Conservation (phyloP, 1,284 basidiomycete genomes). For the Phellopilus nigrolimitatus region DNA sequence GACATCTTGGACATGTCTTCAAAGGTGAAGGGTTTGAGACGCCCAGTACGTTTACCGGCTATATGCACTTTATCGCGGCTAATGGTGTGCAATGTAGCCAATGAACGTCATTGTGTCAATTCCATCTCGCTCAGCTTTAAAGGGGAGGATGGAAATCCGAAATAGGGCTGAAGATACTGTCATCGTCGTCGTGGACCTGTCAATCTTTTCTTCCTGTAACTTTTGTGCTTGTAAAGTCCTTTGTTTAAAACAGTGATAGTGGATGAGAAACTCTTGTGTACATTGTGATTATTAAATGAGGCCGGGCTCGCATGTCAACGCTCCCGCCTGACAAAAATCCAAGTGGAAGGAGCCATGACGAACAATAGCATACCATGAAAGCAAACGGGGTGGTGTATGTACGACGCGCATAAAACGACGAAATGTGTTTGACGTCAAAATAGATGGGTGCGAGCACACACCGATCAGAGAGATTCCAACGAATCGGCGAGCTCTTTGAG, state of each 20-base stretch:
- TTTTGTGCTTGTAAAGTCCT: neutral
- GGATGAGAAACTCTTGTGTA: slow-evolving; percentile 2
- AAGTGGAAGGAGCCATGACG: slow-evolving; percentile 5
- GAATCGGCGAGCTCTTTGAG: slow-evolving; percentile 81
- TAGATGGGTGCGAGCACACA: slow-evolving; percentile 7
- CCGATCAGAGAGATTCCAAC: slow-evolving; percentile 76
- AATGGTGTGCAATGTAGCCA: slow-evolving; percentile 38
- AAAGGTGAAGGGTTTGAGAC: slow-evolving; percentile 79
- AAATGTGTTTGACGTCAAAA: neutral
- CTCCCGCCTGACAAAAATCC: neutral
- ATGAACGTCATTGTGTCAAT: slow-evolving; percentile 90
- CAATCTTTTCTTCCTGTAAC: neutral
- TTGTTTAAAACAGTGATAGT: neutral
- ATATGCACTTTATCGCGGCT: slow-evolving; percentile 28
- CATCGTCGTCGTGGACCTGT: neutral
- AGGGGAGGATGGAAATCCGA: slow-evolving; percentile 39
- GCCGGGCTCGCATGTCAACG: neutral
- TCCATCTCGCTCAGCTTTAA: slow-evolving; percentile 82
- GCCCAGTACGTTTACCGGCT: slow-evolving; percentile 47
- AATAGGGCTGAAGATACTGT: slow-evolving; percentile 10
- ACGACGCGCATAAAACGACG: neutral
- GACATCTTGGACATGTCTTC: slow-evolving; percentile 93
- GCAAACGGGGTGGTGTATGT: neutral
- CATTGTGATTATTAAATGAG: slow-evolving; percentile 15
- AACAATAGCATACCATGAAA: slow-evolving; percentile 5